Evolutionary conservation across 2,329 filamentous ascomycete genomes (phyloP).

Genomic region (Fusarium sp.): DNA sequence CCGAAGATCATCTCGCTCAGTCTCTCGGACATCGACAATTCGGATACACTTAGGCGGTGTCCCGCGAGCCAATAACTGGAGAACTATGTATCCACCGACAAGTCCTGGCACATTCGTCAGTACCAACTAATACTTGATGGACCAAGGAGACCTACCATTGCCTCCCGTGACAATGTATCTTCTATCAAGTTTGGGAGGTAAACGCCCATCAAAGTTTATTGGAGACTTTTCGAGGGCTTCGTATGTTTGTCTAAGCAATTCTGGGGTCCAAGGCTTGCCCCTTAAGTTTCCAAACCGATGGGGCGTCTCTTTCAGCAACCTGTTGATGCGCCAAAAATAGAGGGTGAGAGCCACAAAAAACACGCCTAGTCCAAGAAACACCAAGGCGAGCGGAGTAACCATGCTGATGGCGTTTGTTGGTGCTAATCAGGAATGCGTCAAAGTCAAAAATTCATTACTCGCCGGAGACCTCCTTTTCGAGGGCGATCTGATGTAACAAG

Average conservation of each 20-base stretch:
- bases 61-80: slow-evolving; percentile 1
- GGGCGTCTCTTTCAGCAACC: neutral
- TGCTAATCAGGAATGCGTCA: neutral
- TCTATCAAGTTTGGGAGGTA: neutral
- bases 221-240: neutral
- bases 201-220: neutral
- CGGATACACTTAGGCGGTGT: neutral
- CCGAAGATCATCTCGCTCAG: slow-evolving; percentile 6
- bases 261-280: neutral
- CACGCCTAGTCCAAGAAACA: neutral
- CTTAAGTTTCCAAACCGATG: neutral
- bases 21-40: neutral
- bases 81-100: slow-evolving; percentile 12
- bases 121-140: neutral
- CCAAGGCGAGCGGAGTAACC: neutral
- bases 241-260: neutral
- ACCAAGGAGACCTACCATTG: neutral
- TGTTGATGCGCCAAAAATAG: neutral
- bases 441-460: neutral
- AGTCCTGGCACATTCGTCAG: neutral
- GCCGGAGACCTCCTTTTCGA: neutral
- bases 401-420: neutral
- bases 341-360: neutral
- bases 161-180: slow-evolving; percentile 8
- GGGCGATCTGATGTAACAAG: neutral